Evolutionary conservation across 2,329 filamentous ascomycete genomes (phyloP), one percentile per base, ranked within the genome.

Genomic region (Aspergillus brasiliensis): DNA sequence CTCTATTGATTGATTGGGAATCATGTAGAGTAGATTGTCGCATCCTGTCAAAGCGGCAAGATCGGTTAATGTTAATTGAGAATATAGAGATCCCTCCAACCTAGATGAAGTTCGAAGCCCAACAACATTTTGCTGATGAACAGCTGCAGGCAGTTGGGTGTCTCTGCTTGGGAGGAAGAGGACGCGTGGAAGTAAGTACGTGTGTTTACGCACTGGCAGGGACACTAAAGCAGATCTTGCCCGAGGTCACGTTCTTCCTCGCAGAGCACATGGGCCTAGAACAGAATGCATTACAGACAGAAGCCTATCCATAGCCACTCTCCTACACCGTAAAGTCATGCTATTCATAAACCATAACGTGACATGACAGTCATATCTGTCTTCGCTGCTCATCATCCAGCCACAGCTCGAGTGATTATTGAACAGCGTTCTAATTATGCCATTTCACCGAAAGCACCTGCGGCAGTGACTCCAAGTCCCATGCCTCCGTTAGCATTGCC

Each of bases 401-500:
- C 13, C n/a, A 31, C 5, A 10, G 40, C 46, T 8, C 46, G 23
- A 49, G 23, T 15, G 11, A 31, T 17, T 11, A 10, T 5, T 28
- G n/a, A 28, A 13, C 46, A n/a, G 21, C 21, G 6, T 28, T 27
- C 44, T 19, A 21, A 37, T 52, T 40, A 55, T 34, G 38, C 52
- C n/a, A 46, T 46, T 5, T 27, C 25, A 17, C 8, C 52, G 28
- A 46, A 34, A 19, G 15, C 15, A 19, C 27, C 25, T 34, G 25
- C 17, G 8, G 17, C 21, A 17, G 17, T 40, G 28, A 31, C 38
- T 38, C 51, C 51, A 52, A 38, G 51, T 37, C 51, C 51, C 27
- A 55, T 55, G 23, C 52, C 42, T 10, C 52, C 52, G 46, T 55
- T 68, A 61, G 71, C 62, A 58, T 73, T 68, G 59, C 75, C 71